These are phyloP conservation scores for Cladosporium sp. DNA, from an alignment of 2,329 filamentous ascomycete species.

Conservation along the genomic window DNA sequence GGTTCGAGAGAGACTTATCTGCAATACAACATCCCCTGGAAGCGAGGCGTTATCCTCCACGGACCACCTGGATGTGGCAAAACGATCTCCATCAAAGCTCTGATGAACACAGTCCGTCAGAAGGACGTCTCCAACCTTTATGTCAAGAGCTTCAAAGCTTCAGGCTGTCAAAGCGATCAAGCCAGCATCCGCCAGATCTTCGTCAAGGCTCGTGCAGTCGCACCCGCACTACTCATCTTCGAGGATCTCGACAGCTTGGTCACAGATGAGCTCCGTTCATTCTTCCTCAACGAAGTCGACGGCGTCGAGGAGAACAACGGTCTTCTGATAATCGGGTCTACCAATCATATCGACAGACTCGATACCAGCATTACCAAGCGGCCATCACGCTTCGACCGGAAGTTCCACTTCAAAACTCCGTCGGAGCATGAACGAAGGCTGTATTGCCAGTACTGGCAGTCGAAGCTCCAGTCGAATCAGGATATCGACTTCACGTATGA, in stretches of 20 bases:
- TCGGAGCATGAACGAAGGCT: constrained; percentile 54
- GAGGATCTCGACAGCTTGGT: constrained; percentile 71
- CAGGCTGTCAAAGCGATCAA: background rate
- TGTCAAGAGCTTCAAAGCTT: constrained; percentile 34
- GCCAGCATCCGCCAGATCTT: constrained; percentile 57
- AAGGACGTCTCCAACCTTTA: constrained; percentile 42
- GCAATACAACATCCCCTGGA: constrained; percentile 49
- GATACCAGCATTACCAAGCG: constrained; percentile 64
- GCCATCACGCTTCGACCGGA: constrained; percentile 65
- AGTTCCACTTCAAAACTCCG: constrained; percentile 60
- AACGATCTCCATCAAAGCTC: constrained; percentile 45
- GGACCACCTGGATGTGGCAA: constrained; percentile 44
- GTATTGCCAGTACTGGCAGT: constrained; percentile 65
- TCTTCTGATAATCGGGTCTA: constrained; percentile 8
- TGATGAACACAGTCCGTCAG: constrained; percentile 39
- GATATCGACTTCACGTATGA: constrained; percentile 60
- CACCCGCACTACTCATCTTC: constrained; percentile 69
- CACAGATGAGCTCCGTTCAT: constrained; percentile 59
- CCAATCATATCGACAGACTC: constrained; percentile 36
- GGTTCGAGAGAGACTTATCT: constrained; percentile 40
- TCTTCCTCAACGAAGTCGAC: constrained; percentile 73
- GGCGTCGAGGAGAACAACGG: constrained; percentile 55
- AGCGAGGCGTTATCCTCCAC: constrained; percentile 48
- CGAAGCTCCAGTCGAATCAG: constrained; percentile 56
- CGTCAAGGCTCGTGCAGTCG: constrained; percentile 58